Evolutionary conservation across 208 protist genomes (phyloP).

Genomic region (Trypanosoma theileri): DNA sequence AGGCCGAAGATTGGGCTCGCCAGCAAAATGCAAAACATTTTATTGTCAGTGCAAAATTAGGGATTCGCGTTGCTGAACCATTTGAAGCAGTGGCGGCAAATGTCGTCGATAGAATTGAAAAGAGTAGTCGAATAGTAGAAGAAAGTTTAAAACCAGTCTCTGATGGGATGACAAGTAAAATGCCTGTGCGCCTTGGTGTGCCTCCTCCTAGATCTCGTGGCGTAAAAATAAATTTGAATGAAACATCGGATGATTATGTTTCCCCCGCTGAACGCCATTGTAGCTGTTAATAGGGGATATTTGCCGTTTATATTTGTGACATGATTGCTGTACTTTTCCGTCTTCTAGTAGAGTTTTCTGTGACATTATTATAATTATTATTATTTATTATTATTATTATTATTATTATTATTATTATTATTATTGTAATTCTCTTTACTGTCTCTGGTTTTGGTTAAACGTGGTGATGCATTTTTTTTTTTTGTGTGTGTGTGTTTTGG

Average conservation of each 20-base stretch:
- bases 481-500: background rate
- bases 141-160: background rate
- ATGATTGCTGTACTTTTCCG: too few relatives aligned
- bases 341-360: background rate
- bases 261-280: background rate
- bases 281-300: slow-evolving; percentile 7
- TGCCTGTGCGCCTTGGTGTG: background rate
- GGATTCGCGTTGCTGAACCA: slow-evolving; percentile 19
- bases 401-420: background rate
- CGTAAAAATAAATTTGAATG: slow-evolving; percentile 10
- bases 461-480: background rate
- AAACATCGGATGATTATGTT: background rate
- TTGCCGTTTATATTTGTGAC: background rate
- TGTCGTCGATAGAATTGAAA: slow-evolving; percentile 7
- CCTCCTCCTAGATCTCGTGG: slow-evolving; percentile 1
- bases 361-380: background rate
- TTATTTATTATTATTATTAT: background rate
- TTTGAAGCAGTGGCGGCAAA: slow-evolving; percentile 16
- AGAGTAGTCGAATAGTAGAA: background rate
- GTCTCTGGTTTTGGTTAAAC: background rate
- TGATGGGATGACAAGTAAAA: slow-evolving; percentile 5
- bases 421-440: background rate
- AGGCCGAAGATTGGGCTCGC: slow-evolving; percentile 22
- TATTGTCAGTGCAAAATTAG: slow-evolving; percentile 27
- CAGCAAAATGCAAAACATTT: slow-evolving; percentile 26